Percentiles rank a stretch among this genome's conserved stretches.
Evolutionary conservation across 2,329 filamentous ascomycete genomes (phyloP).

Genomic region (Sclerotiophoma versabilis): DNA sequence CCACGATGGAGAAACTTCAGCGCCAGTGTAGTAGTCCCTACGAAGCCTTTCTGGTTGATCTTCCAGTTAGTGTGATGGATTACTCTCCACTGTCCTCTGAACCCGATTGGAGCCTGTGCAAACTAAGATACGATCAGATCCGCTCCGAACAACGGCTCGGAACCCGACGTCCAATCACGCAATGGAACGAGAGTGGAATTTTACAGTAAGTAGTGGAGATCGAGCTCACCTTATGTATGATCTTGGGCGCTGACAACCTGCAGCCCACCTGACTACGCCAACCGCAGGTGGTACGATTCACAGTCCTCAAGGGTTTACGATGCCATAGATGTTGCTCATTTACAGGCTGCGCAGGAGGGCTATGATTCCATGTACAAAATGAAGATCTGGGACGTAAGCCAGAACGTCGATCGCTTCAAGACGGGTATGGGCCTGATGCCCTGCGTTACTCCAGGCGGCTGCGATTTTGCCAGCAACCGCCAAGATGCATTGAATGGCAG

Average conservation of each 20-base stretch:
- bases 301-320: slow-evolving; percentile 70
- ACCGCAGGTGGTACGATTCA: slow-evolving; percentile 57
- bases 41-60: slow-evolving; percentile 65
- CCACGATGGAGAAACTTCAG: slow-evolving; percentile 56
- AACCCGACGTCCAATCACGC: slow-evolving; percentile 63
- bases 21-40: slow-evolving; percentile 68
- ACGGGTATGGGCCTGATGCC: slow-evolving; percentile 65
- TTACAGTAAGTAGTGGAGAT: slow-evolving; percentile 35
- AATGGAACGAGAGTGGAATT: slow-evolving; percentile 64
- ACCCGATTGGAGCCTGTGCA: slow-evolving; percentile 64
- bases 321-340: slow-evolving; percentile 67
- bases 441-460: slow-evolving; percentile 73
- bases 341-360: slow-evolving; percentile 57
- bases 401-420: slow-evolving; percentile 71
- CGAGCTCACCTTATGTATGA: neutral
- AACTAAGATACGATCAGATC: slow-evolving; percentile 65
- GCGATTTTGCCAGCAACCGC: slow-evolving; percentile 66
- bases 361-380: slow-evolving; percentile 67
- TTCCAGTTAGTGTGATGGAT: slow-evolving; percentile 61
- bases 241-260: neutral
- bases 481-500: slow-evolving; percentile 67
- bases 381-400: slow-evolving; percentile 67
- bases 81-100: slow-evolving; percentile 30
- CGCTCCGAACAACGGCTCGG: slow-evolving; percentile 62
- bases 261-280: slow-evolving; percentile 63